Conservation (phyloP, 2,329 filamentous ascomycete species). For the Fusarium begoniae region DNA sequence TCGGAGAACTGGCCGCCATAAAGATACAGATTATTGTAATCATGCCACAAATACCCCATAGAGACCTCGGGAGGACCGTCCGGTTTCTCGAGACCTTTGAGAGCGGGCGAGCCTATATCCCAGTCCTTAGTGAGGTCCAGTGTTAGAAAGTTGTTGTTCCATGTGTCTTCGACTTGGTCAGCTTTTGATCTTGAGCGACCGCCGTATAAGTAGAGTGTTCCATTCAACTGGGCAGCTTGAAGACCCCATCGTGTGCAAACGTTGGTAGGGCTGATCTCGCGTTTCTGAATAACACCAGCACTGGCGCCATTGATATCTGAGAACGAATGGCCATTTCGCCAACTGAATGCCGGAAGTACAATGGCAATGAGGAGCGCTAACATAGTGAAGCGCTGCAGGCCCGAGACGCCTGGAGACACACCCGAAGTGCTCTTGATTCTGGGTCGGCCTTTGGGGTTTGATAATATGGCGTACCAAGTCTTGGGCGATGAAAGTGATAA, state of each 20-base stretch:
- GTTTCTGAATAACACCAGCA: constrained; percentile 54
- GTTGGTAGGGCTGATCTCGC: constrained; percentile 47
- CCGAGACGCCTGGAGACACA: constrained; percentile 53
- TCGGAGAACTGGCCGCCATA: constrained; percentile 81
- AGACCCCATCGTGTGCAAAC: constrained; percentile 73
- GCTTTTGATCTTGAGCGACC: constrained; percentile 68
- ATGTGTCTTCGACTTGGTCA: constrained; percentile 70
- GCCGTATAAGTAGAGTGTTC: constrained; percentile 80
- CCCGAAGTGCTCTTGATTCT: constrained; percentile 55
- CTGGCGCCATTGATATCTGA: constrained; percentile 56
- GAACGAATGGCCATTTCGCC: constrained; percentile 50
- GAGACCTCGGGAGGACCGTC: constrained; percentile 76
- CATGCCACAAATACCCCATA: constrained; percentile 80
- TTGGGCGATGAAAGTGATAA: constrained; percentile 36
- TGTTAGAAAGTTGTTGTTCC: constrained; percentile 79
- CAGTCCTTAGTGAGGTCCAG: constrained; percentile 79
- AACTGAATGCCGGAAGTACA: constrained; percentile 58
- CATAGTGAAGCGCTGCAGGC: constrained; percentile 57
- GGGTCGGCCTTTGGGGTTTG: constrained; percentile 51
- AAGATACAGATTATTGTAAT: constrained; percentile 73
- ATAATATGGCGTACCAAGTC: constrained; percentile 57
- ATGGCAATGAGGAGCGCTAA: constrained; percentile 61
- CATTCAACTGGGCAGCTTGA: constrained; percentile 76
- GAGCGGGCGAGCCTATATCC: constrained; percentile 69
- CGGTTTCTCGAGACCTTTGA: constrained; percentile 70